A percentile compares a stretch with the other conserved stretches of the same genome.
Conservation (phyloP, 192 early-diverging fungal species). For the Coemansia aciculifera region DNA sequence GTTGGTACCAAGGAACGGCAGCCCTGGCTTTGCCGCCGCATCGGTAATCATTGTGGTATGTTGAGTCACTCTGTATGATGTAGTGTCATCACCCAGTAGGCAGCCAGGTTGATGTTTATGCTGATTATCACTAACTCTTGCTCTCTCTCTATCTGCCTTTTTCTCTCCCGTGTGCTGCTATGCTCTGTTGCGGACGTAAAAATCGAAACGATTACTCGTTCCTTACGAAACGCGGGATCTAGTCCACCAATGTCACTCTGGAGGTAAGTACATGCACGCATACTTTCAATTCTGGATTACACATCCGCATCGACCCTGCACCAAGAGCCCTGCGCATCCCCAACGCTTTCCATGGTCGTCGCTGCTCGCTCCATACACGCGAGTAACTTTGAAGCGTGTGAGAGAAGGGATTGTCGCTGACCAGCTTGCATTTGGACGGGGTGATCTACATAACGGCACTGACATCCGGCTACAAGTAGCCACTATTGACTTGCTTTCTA, state of each 20-base stretch:
- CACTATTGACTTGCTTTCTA: constrained; percentile 1
- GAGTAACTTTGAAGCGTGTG: background rate
- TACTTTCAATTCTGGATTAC: constrained; percentile 1
- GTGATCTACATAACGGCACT: background rate
- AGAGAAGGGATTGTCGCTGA: background rate
- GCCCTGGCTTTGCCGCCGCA: constrained; percentile 19
- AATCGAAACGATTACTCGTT: background rate
- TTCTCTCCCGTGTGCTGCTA: background rate
- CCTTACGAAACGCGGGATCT: background rate
- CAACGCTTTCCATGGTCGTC: background rate
- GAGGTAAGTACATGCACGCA: constrained; percentile 32
- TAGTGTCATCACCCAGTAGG: background rate
- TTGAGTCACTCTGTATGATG: background rate
- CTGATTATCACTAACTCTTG: background rate
- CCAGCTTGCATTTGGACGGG: background rate
- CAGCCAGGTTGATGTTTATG: background rate
- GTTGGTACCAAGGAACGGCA: constrained; percentile 6
- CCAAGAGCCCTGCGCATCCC: background rate
- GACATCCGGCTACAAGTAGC: background rate
- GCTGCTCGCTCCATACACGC: background rate
- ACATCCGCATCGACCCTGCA: background rate
- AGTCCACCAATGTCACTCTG: constrained; percentile 50
- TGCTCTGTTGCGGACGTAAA: background rate
- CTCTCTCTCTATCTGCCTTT: background rate
- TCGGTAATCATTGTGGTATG: constrained; percentile 45